Evolutionary conservation across 345 rosid species (phyloP).

Genomic region (Hypericum androsaemum): DNA sequence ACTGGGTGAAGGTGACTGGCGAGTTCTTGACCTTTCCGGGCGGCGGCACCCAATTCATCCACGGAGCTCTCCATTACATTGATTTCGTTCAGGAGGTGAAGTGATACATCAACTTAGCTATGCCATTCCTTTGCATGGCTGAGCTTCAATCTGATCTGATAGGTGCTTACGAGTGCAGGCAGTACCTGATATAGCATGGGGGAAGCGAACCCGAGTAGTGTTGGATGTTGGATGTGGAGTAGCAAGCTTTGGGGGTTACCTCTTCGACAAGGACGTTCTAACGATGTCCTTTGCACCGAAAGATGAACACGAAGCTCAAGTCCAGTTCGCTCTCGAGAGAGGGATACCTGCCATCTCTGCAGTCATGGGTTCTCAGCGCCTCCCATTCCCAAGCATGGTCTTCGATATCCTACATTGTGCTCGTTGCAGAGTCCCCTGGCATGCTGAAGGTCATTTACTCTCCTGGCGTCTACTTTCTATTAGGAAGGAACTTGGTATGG

Average conservation of each 20-base stretch:
- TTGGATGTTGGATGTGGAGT: conserved; percentile 96
- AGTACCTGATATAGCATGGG: conserved; percentile 65
- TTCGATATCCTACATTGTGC: conserved; percentile 87
- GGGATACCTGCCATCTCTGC: conserved; percentile 95
- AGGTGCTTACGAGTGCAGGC: conserved; percentile 31
- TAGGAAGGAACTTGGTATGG: no score
- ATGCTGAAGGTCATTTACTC: conserved; percentile 38
- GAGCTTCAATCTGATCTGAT: conserved; percentile 7
- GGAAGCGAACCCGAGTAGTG: conserved; percentile 59
- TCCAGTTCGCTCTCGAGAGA: conserved; percentile 91
- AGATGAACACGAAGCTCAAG: conserved; percentile 96
- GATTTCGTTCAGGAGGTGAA: conserved; percentile 63
- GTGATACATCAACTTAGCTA: background rate
- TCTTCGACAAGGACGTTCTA: conserved; percentile 78
- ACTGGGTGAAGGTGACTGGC: conserved; percentile 88
- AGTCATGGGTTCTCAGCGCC: conserved; percentile 87
- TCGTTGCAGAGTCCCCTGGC: conserved; percentile 98
- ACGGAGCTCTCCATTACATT: conserved; percentile 86
- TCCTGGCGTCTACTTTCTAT: no score
- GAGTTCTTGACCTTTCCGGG: conserved; percentile 94
- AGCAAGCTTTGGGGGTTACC: conserved; percentile 84
- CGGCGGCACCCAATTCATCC: conserved; percentile 94
- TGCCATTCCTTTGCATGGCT: background rate
- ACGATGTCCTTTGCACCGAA: conserved; percentile 96
- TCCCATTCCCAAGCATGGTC: conserved; percentile 82